Conservation (phyloP, 306 rosid species). For the Corylus americana region DNA sequence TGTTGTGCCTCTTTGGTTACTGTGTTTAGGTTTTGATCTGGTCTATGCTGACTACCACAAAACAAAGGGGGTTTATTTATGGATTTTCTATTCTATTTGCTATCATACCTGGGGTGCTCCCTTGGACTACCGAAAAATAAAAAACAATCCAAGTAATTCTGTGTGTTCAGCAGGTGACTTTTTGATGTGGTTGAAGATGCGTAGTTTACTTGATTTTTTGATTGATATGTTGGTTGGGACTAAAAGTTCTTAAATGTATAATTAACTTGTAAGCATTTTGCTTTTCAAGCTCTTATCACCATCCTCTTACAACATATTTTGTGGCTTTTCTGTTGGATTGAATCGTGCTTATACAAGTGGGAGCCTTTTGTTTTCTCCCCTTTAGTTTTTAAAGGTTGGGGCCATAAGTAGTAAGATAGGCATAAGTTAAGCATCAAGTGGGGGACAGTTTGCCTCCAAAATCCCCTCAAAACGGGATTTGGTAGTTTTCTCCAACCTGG, state of each 20-base stretch:
- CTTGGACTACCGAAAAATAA: too few relatives aligned
- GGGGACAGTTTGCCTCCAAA: neutral
- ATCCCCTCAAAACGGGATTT: too few relatives aligned
- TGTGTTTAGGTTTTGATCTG: neutral
- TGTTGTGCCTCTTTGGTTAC: neutral
- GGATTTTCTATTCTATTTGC: neutral
- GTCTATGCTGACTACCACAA: neutral
- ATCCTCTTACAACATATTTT: neutral
- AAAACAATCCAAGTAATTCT: too few relatives aligned
- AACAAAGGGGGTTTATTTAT: too few relatives aligned
- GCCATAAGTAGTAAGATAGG: neutral
- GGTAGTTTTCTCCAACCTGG: too few relatives aligned
- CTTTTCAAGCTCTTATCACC: neutral
- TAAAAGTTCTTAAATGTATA: neutral
- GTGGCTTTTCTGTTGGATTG: neutral
- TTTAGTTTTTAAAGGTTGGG: neutral
- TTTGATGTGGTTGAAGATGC: neutral
- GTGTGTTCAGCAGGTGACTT: neutral
- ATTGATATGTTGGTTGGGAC: neutral
- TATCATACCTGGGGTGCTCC: neutral
- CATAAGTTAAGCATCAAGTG: neutral
- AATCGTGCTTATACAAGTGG: neutral
- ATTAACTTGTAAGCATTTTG: neutral
- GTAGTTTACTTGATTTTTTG: too few relatives aligned
- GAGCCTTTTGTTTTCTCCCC: neutral